phyloP scores from a whole-genome alignment of 805 yeast species.

The Candida quercuum region DNA sequence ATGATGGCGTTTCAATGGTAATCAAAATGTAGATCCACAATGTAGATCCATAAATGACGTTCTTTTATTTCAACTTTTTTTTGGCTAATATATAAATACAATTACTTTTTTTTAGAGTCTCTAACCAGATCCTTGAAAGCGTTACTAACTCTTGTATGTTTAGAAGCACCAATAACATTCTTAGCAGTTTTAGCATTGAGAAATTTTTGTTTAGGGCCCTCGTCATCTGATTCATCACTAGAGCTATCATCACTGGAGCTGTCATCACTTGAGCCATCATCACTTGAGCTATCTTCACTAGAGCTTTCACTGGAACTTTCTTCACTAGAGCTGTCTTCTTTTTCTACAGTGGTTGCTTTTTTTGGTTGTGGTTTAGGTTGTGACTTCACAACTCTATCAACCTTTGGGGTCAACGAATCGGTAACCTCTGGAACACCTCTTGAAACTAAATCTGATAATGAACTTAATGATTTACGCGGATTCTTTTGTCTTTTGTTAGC shows the following conservation, averaged over 20 bases:
- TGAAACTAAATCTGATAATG: slow-evolving; percentile 54
- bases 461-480: slow-evolving; percentile 38
- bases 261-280: slow-evolving; percentile 1
- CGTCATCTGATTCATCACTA: slow-evolving; percentile 25
- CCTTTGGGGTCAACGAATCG: slow-evolving; percentile 32
- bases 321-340: slow-evolving; percentile 6
- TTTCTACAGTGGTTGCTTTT: slow-evolving; percentile 4
- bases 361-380: not conserved
- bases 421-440: slow-evolving; percentile 66
- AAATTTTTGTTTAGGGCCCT: slow-evolving; percentile 27
- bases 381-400: slow-evolving; percentile 9
- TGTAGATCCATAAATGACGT: too few species aligned
- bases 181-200: slow-evolving; percentile 41
- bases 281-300: slow-evolving; percentile 4
- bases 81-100: too few species aligned
- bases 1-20: too few species aligned
- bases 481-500: slow-evolving; percentile 13
- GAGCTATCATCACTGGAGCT: not conserved
- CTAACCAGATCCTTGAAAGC: slow-evolving; percentile 46
- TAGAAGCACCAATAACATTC: slow-evolving; percentile 31
- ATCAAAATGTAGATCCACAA: not conserved
- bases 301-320: slow-evolving; percentile 9
- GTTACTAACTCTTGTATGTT: slow-evolving; percentile 27
- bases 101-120: slow-evolving; percentile 31
- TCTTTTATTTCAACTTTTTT: too few species aligned